A percentile compares a stretch with the other conserved stretches of the same genome.
Conservation (phyloP, 805 yeast species). For the Kluyveromyces lactis region DNA sequence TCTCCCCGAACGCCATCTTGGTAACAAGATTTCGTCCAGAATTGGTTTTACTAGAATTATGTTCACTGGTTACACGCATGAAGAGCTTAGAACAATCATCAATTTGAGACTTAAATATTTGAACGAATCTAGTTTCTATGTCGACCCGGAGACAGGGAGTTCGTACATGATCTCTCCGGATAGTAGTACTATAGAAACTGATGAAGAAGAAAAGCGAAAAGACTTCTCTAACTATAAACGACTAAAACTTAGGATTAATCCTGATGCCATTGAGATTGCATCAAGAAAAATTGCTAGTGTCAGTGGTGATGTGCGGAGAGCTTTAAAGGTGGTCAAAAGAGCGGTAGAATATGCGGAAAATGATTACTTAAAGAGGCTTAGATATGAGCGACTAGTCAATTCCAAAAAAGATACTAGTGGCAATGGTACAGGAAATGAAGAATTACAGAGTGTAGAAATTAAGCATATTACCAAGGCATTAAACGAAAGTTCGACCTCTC, state of each 20-base stretch:
- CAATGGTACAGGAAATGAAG: slow-evolving; percentile 23
- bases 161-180: slow-evolving; percentile 23
- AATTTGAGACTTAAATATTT: slow-evolving; percentile 53
- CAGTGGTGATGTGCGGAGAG: slow-evolving; percentile 95
- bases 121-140: slow-evolving; percentile 30
- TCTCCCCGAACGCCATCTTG: slow-evolving; percentile 78
- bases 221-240: slow-evolving; percentile 15
- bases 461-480: slow-evolving; percentile 73
- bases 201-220: not conserved
- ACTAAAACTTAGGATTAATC: slow-evolving; percentile 33
- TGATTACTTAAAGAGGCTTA: slow-evolving; percentile 38
- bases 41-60: slow-evolving; percentile 80
- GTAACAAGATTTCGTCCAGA: slow-evolving; percentile 86
- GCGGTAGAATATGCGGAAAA: slow-evolving; percentile 83
- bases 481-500: slow-evolving; percentile 69
- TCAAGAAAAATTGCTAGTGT: slow-evolving; percentile 92
- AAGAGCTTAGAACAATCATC: slow-evolving; percentile 69
- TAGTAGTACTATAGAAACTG: slow-evolving; percentile 8
- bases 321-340: slow-evolving; percentile 75
- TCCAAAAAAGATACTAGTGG: slow-evolving; percentile 13
- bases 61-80: slow-evolving; percentile 81
- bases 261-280: slow-evolving; percentile 84
- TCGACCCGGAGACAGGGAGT: slow-evolving; percentile 31
- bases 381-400: slow-evolving; percentile 24
- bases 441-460: slow-evolving; percentile 52